These are phyloP conservation scores for Galerina marginata DNA, from an alignment of 768 basidiomycete genomes.

Conservation along the genomic window DNA sequence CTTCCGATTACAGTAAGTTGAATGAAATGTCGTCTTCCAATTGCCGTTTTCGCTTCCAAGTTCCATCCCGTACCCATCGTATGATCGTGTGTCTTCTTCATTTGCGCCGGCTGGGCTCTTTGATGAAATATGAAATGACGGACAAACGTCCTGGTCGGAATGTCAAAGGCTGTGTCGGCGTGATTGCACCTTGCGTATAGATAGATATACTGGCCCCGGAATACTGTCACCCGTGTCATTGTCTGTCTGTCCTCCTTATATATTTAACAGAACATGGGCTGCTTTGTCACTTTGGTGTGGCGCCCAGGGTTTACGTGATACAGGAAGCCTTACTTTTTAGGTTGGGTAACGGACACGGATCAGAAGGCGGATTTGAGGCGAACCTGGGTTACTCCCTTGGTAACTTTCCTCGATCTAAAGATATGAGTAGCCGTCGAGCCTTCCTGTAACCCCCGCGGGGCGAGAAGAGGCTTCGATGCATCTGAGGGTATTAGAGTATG, in stretches of 20 bases:
- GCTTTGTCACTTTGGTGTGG: not conserved
- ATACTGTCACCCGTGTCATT: not conserved
- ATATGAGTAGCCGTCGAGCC: conserved; percentile 2
- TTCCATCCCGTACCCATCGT: not conserved
- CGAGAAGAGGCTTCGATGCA: too few species aligned
- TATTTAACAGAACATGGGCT: not conserved
- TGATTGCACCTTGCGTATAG: not conserved
- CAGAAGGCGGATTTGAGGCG: not conserved
- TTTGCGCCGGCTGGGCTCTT: conserved; percentile 7
- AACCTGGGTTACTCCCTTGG: not conserved
- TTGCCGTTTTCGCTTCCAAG: not conserved
- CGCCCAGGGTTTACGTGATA: not conserved
- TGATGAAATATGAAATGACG: not conserved
- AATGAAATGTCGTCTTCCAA: not conserved
- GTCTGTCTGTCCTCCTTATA: not conserved
- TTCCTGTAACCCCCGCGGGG: too few species aligned
- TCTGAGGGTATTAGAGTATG: too few species aligned
- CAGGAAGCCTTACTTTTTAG: conserved; percentile 6
- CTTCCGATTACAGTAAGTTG: conserved; percentile 12
- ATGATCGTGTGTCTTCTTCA: conserved; percentile 3
- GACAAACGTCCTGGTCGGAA: not conserved
- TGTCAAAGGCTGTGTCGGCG: not conserved
- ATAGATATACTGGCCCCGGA: not conserved
- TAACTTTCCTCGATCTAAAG: conserved; percentile 4
- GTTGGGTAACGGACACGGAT: conserved; percentile 8